Evolutionary conservation across 176 grass and related monocot genomes (phyloP), one percentile per base, ranked within the genome.

Genomic region (Olyra latifolia): DNA sequence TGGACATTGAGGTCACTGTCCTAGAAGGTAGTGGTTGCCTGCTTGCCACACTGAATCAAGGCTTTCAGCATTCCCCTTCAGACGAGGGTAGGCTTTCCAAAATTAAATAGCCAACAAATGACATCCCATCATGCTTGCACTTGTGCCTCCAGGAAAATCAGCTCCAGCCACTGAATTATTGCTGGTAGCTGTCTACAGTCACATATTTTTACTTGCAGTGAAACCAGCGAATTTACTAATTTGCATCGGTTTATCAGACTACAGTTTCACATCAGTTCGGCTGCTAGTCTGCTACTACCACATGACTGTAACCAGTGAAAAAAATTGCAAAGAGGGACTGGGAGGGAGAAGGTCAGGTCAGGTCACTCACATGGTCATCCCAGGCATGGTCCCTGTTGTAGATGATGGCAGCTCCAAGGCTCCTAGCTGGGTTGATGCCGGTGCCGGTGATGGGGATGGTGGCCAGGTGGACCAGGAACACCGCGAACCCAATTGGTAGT

Each of bases 371-470:
- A 59, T 94, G 91, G 79, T 94, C 91, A 81, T 85, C 64, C 94
- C 94, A 97, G 56, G 87, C 78, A 22, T 88, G 75, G 28, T 43
- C 23, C 78, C 53, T 85, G 87, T 97, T 91, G 91, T 88, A 97
- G 82, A 97, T 92, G 75, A 94, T 42, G 87, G 91, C 89, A 56
- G 94, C 89, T 74, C 89, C 91, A 47, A 97, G 91, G 82, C 94
- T 97, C 78, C 94, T 79, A 0, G 94, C 94, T 12, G 94, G 94
- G 87, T 97, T 97, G 91, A 97, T 97, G 71, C 94, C 94, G 27
- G 94, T 97, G 75, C 94, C 94, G 48, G 94, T 97, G 89, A 97
- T 97, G 79, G 94, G 94, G 78, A 97, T 97, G 73, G 94, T 97
- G 60, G 94, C 94, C 82, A 97, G 77, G 79, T 97, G 94, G 35